Evolutionary conservation across 2,329 filamentous ascomycete genomes (phyloP).

Genomic region (Lomentospora prolificans): DNA sequence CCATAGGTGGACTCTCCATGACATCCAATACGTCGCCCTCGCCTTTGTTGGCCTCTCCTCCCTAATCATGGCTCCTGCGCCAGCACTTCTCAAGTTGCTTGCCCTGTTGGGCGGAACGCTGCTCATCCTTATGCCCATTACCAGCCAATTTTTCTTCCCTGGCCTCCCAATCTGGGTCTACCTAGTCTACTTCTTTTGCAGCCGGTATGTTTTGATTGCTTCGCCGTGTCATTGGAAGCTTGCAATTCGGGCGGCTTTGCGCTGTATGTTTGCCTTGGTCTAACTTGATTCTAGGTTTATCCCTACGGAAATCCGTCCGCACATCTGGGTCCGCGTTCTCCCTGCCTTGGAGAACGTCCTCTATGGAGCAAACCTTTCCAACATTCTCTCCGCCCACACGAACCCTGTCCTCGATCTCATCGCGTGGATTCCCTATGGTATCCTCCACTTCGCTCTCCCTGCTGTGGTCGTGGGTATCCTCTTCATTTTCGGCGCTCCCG

Average conservation of each 20-base stretch:
- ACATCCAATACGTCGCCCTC: conserved; percentile 74
- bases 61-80: conserved; percentile 71
- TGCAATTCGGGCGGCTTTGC: too few relatives aligned
- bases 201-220: conserved; percentile 58
- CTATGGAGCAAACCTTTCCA: conserved; percentile 91
- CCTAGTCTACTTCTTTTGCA: conserved; percentile 85
- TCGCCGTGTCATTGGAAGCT: conserved; percentile 1
- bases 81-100: conserved; percentile 67
- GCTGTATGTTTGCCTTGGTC: too few relatives aligned
- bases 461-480: conserved; percentile 68
- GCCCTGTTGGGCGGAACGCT: conserved; percentile 57
- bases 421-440: conserved; percentile 87
- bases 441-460: conserved; percentile 82
- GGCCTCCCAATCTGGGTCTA: conserved; percentile 78
- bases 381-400: conserved; percentile 86
- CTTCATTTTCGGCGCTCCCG: conserved; percentile 82
- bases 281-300: conserved; percentile 59
- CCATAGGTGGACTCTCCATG: conserved; percentile 73
- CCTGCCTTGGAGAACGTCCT: conserved; percentile 93
- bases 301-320: conserved; percentile 75
- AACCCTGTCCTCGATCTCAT: conserved; percentile 74
- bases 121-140: conserved; percentile 70
- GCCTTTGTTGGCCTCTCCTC: conserved; percentile 71
- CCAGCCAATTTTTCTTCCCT: conserved; percentile 83
- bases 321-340: conserved; percentile 91